A percentile compares a stretch with the other conserved stretches of the same genome.
phyloP scores from a whole-genome alignment of 108 stramenopile species.

The Mediolabrus comicus region DNA sequence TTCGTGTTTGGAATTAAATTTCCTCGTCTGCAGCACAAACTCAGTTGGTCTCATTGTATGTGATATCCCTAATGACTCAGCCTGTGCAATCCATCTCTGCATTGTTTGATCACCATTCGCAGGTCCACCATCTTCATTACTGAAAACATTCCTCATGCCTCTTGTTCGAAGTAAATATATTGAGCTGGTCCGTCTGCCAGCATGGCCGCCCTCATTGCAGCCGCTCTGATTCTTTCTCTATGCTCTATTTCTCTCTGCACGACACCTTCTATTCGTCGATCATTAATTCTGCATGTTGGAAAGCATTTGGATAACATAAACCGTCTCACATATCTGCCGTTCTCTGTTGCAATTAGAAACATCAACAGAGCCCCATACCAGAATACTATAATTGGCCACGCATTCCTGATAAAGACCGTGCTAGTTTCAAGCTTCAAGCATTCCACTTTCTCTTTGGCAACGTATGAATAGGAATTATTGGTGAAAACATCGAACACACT shows the following conservation, averaged over 20 bases:
- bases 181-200: constrained; percentile 15
- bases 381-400: constrained; percentile 45
- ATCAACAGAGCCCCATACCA: constrained; percentile 50
- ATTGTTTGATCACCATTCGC: constrained; percentile 15
- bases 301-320: constrained; percentile 20
- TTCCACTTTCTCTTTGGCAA: constrained; percentile 11
- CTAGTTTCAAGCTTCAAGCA: constrained; percentile 37
- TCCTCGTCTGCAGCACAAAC: constrained; percentile 43
- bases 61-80: constrained; percentile 29
- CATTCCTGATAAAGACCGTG: constrained; percentile 47
- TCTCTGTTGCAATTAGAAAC: constrained; percentile 43
- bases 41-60: constrained; percentile 13
- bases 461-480: neutral
- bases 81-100: constrained; percentile 32
- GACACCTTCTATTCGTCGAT: constrained; percentile 23
- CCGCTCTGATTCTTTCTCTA: constrained; percentile 18
- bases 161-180: constrained; percentile 17
- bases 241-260: constrained; percentile 20
- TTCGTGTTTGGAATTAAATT: constrained; percentile 33
- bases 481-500: neutral
- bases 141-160: constrained; percentile 12
- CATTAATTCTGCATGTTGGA: constrained; percentile 28
- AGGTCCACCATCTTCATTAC: neutral
- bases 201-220: constrained; percentile 16
- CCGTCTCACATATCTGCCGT: constrained; percentile 30